Percentiles rank a stretch among this genome's conserved stretches.
phyloP scores from a whole-genome alignment of 2,329 filamentous ascomycete genomes.

The Tympanopsis confertula region DNA sequence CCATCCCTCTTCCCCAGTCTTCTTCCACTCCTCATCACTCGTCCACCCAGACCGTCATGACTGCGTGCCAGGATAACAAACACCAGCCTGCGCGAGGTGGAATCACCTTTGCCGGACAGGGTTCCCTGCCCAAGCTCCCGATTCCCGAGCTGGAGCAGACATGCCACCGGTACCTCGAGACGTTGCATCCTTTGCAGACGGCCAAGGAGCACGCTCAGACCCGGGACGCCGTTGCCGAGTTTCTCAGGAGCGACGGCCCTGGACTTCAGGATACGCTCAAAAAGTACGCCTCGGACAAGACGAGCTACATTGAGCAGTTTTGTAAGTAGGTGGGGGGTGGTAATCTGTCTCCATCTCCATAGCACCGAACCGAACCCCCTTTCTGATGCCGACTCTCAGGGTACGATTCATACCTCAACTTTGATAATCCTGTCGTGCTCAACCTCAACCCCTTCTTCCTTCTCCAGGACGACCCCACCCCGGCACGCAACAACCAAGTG shows the following conservation, averaged over 20 bases:
- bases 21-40: slow-evolving; percentile 5
- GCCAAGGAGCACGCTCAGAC: slow-evolving; percentile 75
- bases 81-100: slow-evolving; percentile 43
- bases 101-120: slow-evolving; percentile 81
- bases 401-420: slow-evolving; percentile 98
- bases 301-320: slow-evolving; percentile 97
- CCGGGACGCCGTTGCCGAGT: slow-evolving; percentile 68
- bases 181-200: slow-evolving; percentile 71
- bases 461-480: slow-evolving; percentile 91
- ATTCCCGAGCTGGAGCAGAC: slow-evolving; percentile 78
- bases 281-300: slow-evolving; percentile 78
- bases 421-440: slow-evolving; percentile 90
- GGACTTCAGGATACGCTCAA: slow-evolving; percentile 80
- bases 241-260: slow-evolving; percentile 69
- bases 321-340: slow-evolving; percentile 48
- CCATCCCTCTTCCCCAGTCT: background rate
- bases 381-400: slow-evolving; percentile 39
- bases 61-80: slow-evolving; percentile 34
- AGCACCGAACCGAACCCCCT: background rate
- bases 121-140: slow-evolving; percentile 79
- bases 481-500: slow-evolving; percentile 90
- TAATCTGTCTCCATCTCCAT: background rate
- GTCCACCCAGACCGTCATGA: slow-evolving; percentile 34
- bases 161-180: slow-evolving; percentile 67
- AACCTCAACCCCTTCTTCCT: slow-evolving; percentile 98